phyloP scores from a whole-genome alignment of 108 stramenopile genomes.

The Seminavis robusta region DNA sequence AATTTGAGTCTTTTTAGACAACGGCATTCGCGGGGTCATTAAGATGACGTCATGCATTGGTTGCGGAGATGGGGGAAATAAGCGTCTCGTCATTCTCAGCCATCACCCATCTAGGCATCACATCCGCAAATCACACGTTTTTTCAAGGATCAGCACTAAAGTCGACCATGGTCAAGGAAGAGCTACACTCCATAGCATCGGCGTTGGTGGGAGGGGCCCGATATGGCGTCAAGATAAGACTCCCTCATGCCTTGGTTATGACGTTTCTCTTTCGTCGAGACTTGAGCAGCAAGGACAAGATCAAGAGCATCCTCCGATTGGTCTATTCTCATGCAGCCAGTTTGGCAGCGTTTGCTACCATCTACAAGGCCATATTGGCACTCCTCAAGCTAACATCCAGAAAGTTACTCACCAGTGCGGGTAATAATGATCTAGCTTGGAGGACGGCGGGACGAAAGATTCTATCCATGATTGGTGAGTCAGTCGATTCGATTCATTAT shows the following conservation, averaged over 20 bases:
- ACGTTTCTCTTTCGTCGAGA: slow-evolving; percentile 68
- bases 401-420: too few relatives aligned
- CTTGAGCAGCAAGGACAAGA: slow-evolving; percentile 47
- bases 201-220: slow-evolving; percentile 72
- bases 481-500: neutral
- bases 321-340: slow-evolving; percentile 64
- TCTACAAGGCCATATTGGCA: slow-evolving; percentile 71
- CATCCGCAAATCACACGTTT: too few relatives aligned
- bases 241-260: slow-evolving; percentile 83
- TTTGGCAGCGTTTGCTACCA: slow-evolving; percentile 76
- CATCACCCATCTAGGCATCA: too few relatives aligned
- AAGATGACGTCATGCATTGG: too few relatives aligned
- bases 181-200: slow-evolving; percentile 54
- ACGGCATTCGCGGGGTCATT: too few relatives aligned
- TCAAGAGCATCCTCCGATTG: slow-evolving; percentile 41
- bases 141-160: too few relatives aligned
- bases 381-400: slow-evolving; percentile 45
- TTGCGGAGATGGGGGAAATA: too few relatives aligned
- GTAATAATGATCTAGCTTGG: slow-evolving; percentile 2
- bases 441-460: slow-evolving; percentile 15
- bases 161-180: slow-evolving; percentile 19
- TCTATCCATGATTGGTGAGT: slow-evolving; percentile 20
- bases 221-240: slow-evolving; percentile 82
- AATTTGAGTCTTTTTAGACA: too few relatives aligned
- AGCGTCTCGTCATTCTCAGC: too few relatives aligned